These are phyloP conservation scores for Colletotrichum salicis DNA, from an alignment of 2,329 filamentous ascomycete genomes.

Conservation along the genomic window DNA sequence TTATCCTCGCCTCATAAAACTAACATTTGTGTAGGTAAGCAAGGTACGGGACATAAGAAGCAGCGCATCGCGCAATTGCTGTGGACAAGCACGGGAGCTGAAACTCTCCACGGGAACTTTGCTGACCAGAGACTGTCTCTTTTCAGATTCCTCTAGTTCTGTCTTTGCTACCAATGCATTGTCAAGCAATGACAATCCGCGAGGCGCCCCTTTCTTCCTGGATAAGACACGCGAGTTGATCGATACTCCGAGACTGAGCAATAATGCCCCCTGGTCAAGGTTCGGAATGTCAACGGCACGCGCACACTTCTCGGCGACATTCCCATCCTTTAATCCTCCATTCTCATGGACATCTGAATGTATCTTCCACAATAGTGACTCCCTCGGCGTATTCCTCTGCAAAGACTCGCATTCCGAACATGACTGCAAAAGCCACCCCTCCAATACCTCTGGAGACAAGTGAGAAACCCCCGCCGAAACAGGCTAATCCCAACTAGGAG, in stretches of 20 bases:
- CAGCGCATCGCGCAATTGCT: slow-evolving; percentile 10
- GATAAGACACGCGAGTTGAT: background rate
- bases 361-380: background rate
- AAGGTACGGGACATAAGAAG: background rate
- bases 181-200: background rate
- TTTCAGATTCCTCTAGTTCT: background rate
- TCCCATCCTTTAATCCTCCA: background rate
- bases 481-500: slow-evolving; percentile 1
- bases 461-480: slow-evolving; percentile 33
- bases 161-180: slow-evolving; percentile 4
- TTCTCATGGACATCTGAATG: background rate
- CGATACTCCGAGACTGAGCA: background rate
- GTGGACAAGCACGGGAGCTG: slow-evolving; percentile 10
- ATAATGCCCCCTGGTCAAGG: background rate
- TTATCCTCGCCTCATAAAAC: background rate
- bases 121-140: background rate
- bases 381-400: slow-evolving; percentile 3
- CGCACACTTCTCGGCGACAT: slow-evolving; percentile 5
- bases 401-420: slow-evolving; percentile 19
- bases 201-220: background rate
- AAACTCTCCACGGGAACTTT: slow-evolving; percentile 28
- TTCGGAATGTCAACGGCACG: slow-evolving; percentile 9
- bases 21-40: background rate
- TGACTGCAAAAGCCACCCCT: background rate
- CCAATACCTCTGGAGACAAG: slow-evolving; percentile 23